Conservation (phyloP, 2,329 filamentous ascomycete species). For the Domatiomyces globalis region DNA sequence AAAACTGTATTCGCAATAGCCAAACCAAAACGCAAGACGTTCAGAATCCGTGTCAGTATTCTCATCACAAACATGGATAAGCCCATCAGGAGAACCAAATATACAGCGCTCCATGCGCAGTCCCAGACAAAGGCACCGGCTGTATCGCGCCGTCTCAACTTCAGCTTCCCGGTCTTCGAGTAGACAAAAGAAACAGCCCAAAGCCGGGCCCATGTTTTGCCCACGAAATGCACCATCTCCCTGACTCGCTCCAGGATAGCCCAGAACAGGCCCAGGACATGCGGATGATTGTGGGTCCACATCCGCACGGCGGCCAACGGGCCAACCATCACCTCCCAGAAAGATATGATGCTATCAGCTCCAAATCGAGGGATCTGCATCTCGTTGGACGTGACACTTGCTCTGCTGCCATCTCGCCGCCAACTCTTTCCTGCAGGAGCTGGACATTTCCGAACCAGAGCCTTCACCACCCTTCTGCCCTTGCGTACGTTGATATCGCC, state of each 20-base stretch:
- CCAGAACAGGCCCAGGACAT: conserved; percentile 5
- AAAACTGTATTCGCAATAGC: background rate
- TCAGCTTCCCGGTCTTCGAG: conserved; percentile 12
- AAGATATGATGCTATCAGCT: conserved; percentile 1
- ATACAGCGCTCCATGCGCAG: background rate
- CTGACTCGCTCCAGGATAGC: conserved; percentile 6
- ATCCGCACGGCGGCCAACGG: conserved; percentile 10
- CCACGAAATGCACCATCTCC: conserved; percentile 12
- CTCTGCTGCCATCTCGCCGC: conserved; percentile 6
- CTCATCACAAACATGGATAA: background rate
- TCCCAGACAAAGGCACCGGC: background rate
- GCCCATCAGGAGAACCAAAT: background rate
- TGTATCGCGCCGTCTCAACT: background rate
- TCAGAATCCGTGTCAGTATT: background rate
- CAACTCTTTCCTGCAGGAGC: background rate
- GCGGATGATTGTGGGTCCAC: conserved; percentile 13
- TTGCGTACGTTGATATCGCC: background rate
- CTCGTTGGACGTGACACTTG: conserved; percentile 7
- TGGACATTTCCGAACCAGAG: conserved; percentile 5
- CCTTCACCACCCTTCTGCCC: background rate
- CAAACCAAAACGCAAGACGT: background rate
- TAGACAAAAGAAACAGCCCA: conserved; percentile 14
- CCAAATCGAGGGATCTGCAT: conserved; percentile 5
- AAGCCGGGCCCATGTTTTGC: conserved; percentile 7
- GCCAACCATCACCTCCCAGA: conserved; percentile 8